Conservation (phyloP, 139 green algal species). For the Mesotaenium endlicherianum region DNA sequence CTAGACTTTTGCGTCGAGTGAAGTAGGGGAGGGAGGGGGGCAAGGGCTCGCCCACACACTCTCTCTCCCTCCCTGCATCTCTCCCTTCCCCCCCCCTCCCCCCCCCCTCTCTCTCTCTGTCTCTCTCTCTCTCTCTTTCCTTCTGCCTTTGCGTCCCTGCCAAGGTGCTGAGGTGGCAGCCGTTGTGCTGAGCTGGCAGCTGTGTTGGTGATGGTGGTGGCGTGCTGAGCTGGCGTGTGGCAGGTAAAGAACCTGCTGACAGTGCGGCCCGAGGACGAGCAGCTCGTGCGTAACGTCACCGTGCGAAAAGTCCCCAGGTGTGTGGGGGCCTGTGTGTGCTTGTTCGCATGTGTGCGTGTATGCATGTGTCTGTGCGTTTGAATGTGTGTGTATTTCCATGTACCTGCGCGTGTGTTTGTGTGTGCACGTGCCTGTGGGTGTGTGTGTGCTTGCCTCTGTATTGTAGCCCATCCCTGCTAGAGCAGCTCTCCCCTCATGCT, state of each 20-base stretch:
- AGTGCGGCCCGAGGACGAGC: slow-evolving; percentile 36
- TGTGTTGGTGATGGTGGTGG: neutral
- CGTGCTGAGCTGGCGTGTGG: neutral
- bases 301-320: slow-evolving; percentile 36
- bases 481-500: no score
- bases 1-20: no score
- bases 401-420: no score
- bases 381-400: no score
- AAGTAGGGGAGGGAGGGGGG: no score
- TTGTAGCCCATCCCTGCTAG: no score
- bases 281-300: slow-evolving; percentile 4
- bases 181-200: neutral
- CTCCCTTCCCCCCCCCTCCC: neutral
- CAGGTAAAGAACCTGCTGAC: slow-evolving; percentile 48
- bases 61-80: slow-evolving; percentile 12
- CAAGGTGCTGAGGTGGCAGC: neutral
- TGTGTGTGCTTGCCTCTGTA: no score
- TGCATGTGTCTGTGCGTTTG: no score
- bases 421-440: no score
- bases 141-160: slow-evolving; percentile 6
- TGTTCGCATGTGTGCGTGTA: no score
- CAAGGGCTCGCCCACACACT: no score
- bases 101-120: slow-evolving; percentile 3
- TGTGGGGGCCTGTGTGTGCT: no score
- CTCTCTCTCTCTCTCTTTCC: neutral